Evolutionary conservation across 225 moss, liverwort and hornwort genomes (phyloP), one percentile per base, ranked within the genome.

Genomic region (Neckera pumila): DNA sequence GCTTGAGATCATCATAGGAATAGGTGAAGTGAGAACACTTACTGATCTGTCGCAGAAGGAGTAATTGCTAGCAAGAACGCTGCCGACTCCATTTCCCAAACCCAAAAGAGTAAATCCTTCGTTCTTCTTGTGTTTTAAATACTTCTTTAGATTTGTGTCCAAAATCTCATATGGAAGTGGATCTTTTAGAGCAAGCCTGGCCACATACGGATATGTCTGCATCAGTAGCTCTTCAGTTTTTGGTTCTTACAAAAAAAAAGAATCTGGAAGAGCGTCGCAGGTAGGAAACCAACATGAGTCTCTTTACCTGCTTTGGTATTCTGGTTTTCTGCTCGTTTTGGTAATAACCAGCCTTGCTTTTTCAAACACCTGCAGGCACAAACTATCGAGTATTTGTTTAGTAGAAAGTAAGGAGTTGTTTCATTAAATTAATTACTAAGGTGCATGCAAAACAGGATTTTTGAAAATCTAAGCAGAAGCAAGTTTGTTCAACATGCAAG

Each of bases 91-190:
- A 85, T 92, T 95, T 78, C 94, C 95, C 89, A 98, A 86, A 60
- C 96, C 95, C 89, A 96, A 54, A 67, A 96, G 78, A 63, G 92
- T 83, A 85, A 93, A 95, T 16, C 96, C 98, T 84, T 96, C 92
- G 71, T 88, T 93, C 89, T 87, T 94, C 87, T 94, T 95, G 26
- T 60, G 88, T 64, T 90, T 89, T 19, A 96, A 90, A 81, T 92
- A 96, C 43, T 91, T 90, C 82, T 76, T 45, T 8, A 96, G 85
- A 85, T 87, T 92, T 60, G 89, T 91, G 86, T 96, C 94, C 85
- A 91, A 89, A 66, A 94, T 87, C 88, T 98, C 94, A 71, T 93
- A 83, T 75, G 96, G 94, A 82, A 94, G 85, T 94, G 94, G 95
- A 86, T 92, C 67, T 40, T 94, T 89, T 51, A 89, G 91, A 84